Base-by-base conservation (phyloP, 2,329 filamentous ascomycete species). In the Aspergillus pseudotamarii region DNA sequence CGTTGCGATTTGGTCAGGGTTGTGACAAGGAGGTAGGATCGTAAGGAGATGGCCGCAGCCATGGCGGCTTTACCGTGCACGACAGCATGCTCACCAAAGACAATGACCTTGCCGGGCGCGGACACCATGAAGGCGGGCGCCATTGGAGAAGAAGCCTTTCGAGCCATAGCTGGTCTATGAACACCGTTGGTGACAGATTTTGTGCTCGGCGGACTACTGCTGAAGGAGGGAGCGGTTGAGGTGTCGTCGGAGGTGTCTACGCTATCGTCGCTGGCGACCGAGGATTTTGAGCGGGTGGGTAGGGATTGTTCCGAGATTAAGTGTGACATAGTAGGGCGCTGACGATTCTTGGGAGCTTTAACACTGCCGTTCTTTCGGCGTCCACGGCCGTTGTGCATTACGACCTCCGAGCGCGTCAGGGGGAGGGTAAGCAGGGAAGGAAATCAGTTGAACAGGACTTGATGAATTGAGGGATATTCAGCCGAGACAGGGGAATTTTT, bases 81-180 rank as follows among this genome's bases (percentile, higher is more conserved):
- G n/a, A 98, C 95, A 2, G 95, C 91, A 81, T 99, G 95, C 79
- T 99, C 95, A 69, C 95, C 95, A 80, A 94, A 98, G 59, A 98
- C 92, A 77, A 99, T 99, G 75, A 97, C 95, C 78, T 99, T 99
- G 67, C 94, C 96, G 0, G 95, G 95, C 2, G 96, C 94, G 19
- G 95, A 98, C 62, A 98, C 94, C 92, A 99, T 97, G 77, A 99
- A 99, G 65, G 94, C 84, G 50, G 94, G 94, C 80, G 95, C 85
- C 82, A 90, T 86, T 1, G 88, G 87, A 56, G 85, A 85, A 26
- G 82, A 83, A 6, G 76, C 63, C 66, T 83, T 83, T 60, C 80
- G 75, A 41, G 66, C 57, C 65, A 73, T 71, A 23, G 63, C 53
- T 4, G 48, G 48, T 50, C 62, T 68, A 43, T 64, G 66, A 5